Evolutionary conservation across 1,139 yeast species (phyloP).

Genomic region (Wickerhamomyces sp.): DNA sequence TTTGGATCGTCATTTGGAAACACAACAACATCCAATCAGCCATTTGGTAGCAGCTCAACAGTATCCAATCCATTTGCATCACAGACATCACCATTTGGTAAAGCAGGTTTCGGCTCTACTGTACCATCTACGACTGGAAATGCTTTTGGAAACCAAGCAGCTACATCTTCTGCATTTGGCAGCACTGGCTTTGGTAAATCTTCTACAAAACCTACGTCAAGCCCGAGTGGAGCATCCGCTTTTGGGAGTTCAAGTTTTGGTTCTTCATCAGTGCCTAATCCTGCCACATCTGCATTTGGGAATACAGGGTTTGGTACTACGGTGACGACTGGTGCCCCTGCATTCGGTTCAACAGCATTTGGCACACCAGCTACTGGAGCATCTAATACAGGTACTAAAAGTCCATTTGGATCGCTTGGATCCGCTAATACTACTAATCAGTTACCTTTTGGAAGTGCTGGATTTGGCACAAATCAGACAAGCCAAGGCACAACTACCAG

Average conservation of each 20-base stretch:
- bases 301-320: conserved; percentile 4
- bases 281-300: conserved; percentile 17
- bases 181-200: too few species aligned
- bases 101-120: background rate
- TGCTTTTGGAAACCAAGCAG: background rate
- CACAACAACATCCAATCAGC: conserved; percentile 10
- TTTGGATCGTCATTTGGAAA: conserved; percentile 24
- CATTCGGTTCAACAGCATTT: conserved; percentile 1
- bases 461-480: background rate
- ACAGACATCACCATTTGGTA: conserved; percentile 4
- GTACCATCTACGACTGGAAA: background rate
- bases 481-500: background rate
- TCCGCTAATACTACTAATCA: background rate
- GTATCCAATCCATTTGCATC: conserved; percentile 13
- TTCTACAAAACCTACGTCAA: conserved; percentile 13
- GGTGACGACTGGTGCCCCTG: background rate
- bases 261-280: conserved; percentile 3
- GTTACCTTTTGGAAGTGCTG: conserved; percentile 5
- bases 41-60: conserved; percentile 11
- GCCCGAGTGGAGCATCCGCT: conserved; percentile 7
- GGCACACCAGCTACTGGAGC: conserved; percentile 9
- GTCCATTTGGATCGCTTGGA: background rate
- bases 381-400: conserved; percentile 6
- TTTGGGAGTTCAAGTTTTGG: conserved; percentile 16
- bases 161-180: background rate